Evolutionary conservation across 2,329 filamentous ascomycete genomes (phyloP).

Genomic region (Sphaerulina musiva): DNA sequence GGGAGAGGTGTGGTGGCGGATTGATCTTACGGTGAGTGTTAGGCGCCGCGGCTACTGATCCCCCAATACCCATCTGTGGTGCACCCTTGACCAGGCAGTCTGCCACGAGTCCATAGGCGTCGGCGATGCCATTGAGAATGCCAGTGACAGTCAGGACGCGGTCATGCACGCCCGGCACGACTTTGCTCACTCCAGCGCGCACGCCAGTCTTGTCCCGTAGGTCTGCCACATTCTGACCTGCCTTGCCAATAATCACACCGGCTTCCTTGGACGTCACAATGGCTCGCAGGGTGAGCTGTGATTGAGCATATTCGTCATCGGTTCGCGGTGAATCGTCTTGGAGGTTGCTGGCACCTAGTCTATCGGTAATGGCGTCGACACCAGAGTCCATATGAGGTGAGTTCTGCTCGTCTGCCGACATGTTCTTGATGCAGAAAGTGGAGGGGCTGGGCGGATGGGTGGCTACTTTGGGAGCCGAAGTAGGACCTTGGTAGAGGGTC

Average conservation of each 20-base stretch:
- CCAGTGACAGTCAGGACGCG: constrained; percentile 94
- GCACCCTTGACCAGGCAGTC: constrained; percentile 87
- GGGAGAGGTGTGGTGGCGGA: not conserved
- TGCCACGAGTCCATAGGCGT: constrained; percentile 89
- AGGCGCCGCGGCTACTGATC: constrained; percentile 67
- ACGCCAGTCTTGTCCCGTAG: constrained; percentile 95
- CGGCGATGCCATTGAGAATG: constrained; percentile 76
- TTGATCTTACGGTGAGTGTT: constrained; percentile 83
- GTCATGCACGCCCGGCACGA: constrained; percentile 94
- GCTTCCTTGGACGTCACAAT: constrained; percentile 99
- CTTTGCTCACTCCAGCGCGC: constrained; percentile 97
- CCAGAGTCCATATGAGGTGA: constrained; percentile 27
- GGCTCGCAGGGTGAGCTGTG: constrained; percentile 87
- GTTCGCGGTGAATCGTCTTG: constrained; percentile 73
- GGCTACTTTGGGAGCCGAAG: constrained; percentile 2
- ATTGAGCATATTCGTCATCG: constrained; percentile 91
- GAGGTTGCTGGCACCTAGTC: constrained; percentile 38
- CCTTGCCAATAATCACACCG: constrained; percentile 98
- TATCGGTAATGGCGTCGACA: constrained; percentile 36
- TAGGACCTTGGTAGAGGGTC: constrained; percentile 2
- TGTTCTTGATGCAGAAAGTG: constrained; percentile 11
- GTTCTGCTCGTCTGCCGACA: constrained; percentile 29
- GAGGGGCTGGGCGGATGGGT: not conserved
- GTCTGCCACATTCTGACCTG: constrained; percentile 95
- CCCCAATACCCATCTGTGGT: constrained; percentile 92